phyloP scores from a whole-genome alignment of 176 grass and related monocot genomes.

The Cenchrus purpureus region DNA sequence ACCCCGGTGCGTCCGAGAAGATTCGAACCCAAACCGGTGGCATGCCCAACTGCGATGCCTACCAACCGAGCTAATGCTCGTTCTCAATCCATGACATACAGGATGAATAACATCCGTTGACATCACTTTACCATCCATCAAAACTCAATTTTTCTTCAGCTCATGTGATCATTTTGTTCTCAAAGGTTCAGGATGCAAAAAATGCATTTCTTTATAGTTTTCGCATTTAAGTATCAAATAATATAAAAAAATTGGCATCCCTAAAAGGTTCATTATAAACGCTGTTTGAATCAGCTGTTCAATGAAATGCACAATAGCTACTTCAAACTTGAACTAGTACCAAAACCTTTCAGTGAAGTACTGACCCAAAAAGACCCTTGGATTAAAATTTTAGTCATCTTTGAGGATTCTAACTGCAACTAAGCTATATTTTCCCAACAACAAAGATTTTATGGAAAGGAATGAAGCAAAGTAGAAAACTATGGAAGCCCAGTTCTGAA shows the following conservation, averaged over 20 bases:
- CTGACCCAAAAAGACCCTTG: neutral
- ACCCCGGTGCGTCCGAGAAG: no score
- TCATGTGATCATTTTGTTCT: neutral
- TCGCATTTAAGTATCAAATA: neutral
- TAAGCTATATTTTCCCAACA: neutral
- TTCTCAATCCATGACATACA: no score
- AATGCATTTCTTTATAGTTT: neutral
- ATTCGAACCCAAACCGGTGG: no score
- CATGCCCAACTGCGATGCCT: no score
- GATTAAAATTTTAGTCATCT: neutral
- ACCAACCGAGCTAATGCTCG: no score
- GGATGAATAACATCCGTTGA: neutral
- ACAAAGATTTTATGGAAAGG: conserved; percentile 2
- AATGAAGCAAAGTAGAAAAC: neutral
- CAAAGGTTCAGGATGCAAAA: neutral
- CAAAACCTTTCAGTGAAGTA: neutral
- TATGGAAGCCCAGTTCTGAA: neutral
- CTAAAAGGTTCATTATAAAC: neutral
- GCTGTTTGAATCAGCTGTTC: neutral
- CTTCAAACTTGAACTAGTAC: neutral
- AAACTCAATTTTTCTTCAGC: neutral
- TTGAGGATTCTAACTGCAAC: neutral
- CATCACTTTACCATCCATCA: neutral
- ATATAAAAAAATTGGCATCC: neutral
- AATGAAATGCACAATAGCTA: neutral